Base-by-base conservation (phyloP, 192 early-diverging fungal species). In the Pilobolus umbonatus region DNA sequence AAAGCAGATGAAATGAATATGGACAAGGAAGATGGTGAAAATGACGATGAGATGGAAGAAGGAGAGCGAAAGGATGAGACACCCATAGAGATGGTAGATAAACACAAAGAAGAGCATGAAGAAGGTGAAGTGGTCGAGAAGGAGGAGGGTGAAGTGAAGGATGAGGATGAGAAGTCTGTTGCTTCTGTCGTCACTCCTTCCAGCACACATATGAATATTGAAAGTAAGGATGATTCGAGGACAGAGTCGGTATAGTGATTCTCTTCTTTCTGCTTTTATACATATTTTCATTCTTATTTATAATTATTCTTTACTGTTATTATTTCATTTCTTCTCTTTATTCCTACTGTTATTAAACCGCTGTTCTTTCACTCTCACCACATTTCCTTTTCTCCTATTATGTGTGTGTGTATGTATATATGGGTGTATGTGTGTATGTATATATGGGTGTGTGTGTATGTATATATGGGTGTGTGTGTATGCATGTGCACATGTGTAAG, bases 341-440 rank as follows among this genome's bases (percentile, higher is more conserved):
- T 25, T 39, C 29, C 50, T 55, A 28, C 14, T 55, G 62, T 25
- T 64, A 55, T 19, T 60, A 36, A 25, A 56, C 64, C 35, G 34
- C 31, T 22, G 47, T 58, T n/a, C n/a, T n/a, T n/a, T n/a, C n/a
- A n/a, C n/a, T n/a, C n/a, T n/a, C n/a, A n/a, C n/a, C n/a, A n/a
- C n/a, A n/a, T n/a, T n/a, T n/a, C n/a, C n/a, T n/a, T n/a, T n/a
- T n/a, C n/a, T n/a, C n/a, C n/a, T n/a, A n/a, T n/a, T n/a, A n/a
- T n/a, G n/a, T n/a, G n/a, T n/a, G n/a, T n/a, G n/a, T n/a, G n/a
- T n/a, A n/a, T n/a, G n/a, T n/a, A n/a, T n/a, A n/a, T n/a, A n/a
- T n/a, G n/a, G n/a, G n/a, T n/a, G n/a, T n/a, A n/a, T n/a, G n/a
- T n/a, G n/a, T n/a, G n/a, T n/a, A n/a, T n/a, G n/a, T n/a, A n/a